These are phyloP conservation scores for Globisporangium barbulae DNA, from an alignment of 352 stramenopile species.

Conservation along the genomic window DNA sequence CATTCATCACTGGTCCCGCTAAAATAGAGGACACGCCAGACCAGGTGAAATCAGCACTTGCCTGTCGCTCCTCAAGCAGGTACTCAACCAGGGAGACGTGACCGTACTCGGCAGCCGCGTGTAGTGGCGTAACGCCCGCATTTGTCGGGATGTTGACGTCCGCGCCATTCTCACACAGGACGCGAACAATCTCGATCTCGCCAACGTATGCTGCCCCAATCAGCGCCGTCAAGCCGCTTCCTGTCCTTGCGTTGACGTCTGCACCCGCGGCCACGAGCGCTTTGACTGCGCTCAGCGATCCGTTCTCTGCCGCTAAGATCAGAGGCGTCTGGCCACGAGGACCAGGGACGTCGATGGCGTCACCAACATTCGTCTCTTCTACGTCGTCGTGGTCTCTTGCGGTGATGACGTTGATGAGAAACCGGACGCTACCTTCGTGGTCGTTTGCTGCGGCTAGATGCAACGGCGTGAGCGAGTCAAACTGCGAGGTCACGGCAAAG, in stretches of 20 bases:
- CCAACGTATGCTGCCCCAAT: neutral
- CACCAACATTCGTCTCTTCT: neutral
- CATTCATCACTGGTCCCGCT: conserved; percentile 1
- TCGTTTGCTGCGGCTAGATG: conserved; percentile 4
- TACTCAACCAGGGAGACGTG: conserved; percentile 5
- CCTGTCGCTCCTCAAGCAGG: conserved; percentile 1
- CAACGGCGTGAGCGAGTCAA: conserved; percentile 3
- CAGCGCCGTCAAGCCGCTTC: conserved; percentile 8
- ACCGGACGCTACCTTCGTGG: neutral
- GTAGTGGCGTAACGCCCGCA: neutral
- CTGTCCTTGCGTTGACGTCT: neutral
- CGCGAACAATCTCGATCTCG: neutral
- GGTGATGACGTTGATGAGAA: conserved; percentile 4
- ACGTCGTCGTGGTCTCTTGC: neutral
- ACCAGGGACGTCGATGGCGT: neutral
- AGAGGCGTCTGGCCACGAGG: conserved; percentile 4
- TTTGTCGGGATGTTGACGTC: conserved; percentile 1
- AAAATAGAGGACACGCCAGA: neutral
- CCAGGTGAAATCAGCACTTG: conserved; percentile 5
- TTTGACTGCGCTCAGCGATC: neutral
- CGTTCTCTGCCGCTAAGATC: neutral
- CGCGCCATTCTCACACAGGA: conserved; percentile 2
- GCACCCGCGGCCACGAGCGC: neutral
- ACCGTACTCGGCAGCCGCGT: conserved; percentile 5
- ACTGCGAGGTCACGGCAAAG: neutral